Base-by-base conservation (phyloP, 2,329 filamentous ascomycete genomes). In the Xylariomycetidae sp. region DNA sequence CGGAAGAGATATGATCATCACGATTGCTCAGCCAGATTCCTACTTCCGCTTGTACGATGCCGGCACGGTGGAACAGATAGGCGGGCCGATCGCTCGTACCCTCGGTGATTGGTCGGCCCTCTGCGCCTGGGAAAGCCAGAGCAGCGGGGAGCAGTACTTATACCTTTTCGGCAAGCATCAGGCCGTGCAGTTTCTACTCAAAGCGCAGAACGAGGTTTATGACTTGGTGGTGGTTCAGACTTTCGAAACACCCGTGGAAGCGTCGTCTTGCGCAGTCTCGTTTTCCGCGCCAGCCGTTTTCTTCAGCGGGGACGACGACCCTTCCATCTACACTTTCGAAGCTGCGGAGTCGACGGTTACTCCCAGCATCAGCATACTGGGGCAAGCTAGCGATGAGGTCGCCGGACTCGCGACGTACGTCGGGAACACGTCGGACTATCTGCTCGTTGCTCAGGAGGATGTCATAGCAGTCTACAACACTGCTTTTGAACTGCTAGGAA, bases 31-130 rank as follows among this genome's bases (percentile, higher is more conserved):
- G 39, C 56, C 66, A 1, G 64, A 69, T 34, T 67, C 64, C 2
- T 42, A 62, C 6, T 45, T 70, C 16, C 55, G 64, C 6, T 46
- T 62, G 2, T 70, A 61, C 31, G 57, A 64, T 27, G 46, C 58
- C 5, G 50, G 50, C 2, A 46, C 42, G 3, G 37, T 61, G 4
- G 45, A 54, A 29, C 53, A 59, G 36, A 36, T 61, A 13, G 48
- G 56, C 5, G 45, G 48, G 5, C 57, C 59, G 4, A 40, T 53
- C 23, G 50, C 55, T 9, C 59, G 51, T 16, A 50, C 59, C 2
- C 48, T 68, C 11, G 67, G 68, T 0, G 67, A 70, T 41, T 70
- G 67, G 63, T 68, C 66, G 11, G 60, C 66, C 1, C 42, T 70
- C 5, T 71, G 68, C 44, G 49, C 56, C 8, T 70, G 64, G 66